Conservation (phyloP, 2,329 filamentous ascomycete species). For the Aschersonia sp. region DNA sequence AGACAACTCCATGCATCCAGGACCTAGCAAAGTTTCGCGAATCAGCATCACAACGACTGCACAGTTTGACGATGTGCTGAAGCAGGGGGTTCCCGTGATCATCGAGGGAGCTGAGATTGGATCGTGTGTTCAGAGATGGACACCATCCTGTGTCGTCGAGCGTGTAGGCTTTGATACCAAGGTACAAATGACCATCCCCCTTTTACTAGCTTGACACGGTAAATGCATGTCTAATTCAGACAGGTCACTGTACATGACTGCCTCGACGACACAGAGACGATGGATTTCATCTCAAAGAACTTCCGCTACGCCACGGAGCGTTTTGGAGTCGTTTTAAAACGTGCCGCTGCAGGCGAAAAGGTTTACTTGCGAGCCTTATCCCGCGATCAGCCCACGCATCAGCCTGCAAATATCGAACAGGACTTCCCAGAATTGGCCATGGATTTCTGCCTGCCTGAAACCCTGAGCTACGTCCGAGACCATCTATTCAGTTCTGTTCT, state of each 20-base stretch:
- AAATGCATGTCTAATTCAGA: not conserved
- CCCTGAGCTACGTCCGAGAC: conserved; percentile 42
- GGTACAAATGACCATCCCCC: conserved; percentile 23
- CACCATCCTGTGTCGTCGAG: conserved; percentile 47
- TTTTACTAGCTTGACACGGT: not conserved
- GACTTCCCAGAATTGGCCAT: conserved; percentile 57
- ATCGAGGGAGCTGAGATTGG: conserved; percentile 54
- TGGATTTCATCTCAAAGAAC: conserved; percentile 77
- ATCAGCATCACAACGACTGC: conserved; percentile 32
- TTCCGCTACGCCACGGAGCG: conserved; percentile 58
- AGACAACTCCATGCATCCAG: conserved; percentile 8
- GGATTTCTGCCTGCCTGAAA: conserved; percentile 56
- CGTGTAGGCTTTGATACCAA: conserved; percentile 45
- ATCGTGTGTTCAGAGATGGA: conserved; percentile 53
- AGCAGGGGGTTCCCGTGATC: conserved; percentile 38
- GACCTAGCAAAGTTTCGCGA: conserved; percentile 28
- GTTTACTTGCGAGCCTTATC: conserved; percentile 74
- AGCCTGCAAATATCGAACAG: conserved; percentile 50
- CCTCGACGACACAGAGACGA: conserved; percentile 33
- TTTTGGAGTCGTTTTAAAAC: conserved; percentile 52
- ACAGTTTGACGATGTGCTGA: conserved; percentile 47
- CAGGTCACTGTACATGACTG: conserved; percentile 64
- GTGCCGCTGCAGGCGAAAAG: conserved; percentile 41
- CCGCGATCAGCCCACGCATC: conserved; percentile 47
- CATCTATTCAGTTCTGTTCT: conserved; percentile 65